Conservation (phyloP, 495 filamentous ascomycete species). For the Talaromyces liani region DNA sequence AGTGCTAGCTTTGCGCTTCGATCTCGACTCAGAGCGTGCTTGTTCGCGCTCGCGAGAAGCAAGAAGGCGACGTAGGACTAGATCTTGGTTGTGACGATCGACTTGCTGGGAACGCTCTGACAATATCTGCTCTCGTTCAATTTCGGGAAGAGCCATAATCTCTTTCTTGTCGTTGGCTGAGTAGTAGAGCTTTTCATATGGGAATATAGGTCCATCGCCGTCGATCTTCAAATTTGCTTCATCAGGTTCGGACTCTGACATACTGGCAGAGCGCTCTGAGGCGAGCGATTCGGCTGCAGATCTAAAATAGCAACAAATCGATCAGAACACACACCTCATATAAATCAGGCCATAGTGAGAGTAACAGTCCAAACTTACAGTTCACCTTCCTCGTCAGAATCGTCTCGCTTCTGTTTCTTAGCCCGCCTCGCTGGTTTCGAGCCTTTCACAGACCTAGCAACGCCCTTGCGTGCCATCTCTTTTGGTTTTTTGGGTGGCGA, state of each 20-base stretch:
- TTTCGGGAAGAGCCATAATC: conserved; percentile 82
- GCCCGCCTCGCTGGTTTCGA: conserved; percentile 30
- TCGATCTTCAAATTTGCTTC: conserved; percentile 49
- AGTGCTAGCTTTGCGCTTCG: conserved; percentile 76
- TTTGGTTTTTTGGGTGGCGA: conserved; percentile 19
- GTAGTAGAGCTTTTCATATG: conserved; percentile 81
- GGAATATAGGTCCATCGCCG: conserved; percentile 63
- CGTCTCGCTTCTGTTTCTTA: conserved; percentile 42
- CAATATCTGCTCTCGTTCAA: conserved; percentile 82
- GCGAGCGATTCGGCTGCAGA: conserved; percentile 60
- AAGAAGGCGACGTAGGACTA: conserved; percentile 73
- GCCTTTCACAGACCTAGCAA: conserved; percentile 33
- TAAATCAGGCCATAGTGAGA: background rate
- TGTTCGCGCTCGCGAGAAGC: conserved; percentile 60
- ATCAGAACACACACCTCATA: background rate
- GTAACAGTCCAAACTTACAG: conserved; percentile 52
- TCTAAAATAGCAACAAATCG: conserved; percentile 24
- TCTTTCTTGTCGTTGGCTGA: conserved; percentile 70
- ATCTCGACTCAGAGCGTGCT: conserved; percentile 44
- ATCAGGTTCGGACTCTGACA: conserved; percentile 84
- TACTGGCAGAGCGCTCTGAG: conserved; percentile 75
- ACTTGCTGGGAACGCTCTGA: conserved; percentile 79
- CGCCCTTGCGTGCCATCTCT: conserved; percentile 41
- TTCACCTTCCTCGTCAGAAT: conserved; percentile 74
- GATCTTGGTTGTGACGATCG: conserved; percentile 72